Evolutionary conservation across 2,329 filamentous ascomycete genomes (phyloP).

Genomic region (Colletotrichum zoysiae): DNA sequence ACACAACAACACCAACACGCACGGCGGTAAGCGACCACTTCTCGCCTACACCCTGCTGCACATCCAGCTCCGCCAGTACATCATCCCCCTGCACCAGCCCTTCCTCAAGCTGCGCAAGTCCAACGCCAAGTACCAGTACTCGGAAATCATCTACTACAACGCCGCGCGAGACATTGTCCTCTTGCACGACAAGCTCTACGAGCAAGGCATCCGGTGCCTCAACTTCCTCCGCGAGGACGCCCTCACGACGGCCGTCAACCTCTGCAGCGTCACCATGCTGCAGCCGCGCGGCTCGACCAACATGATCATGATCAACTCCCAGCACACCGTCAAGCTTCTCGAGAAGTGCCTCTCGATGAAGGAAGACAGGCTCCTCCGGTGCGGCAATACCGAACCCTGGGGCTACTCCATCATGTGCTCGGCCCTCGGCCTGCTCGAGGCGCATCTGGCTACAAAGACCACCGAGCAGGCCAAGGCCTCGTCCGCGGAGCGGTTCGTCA

Average conservation of each 20-base stretch:
- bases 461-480: constrained; percentile 69
- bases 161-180: constrained; percentile 72
- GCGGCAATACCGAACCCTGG: constrained; percentile 74
- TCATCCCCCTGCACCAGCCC: constrained; percentile 71
- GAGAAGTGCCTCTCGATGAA: constrained; percentile 72
- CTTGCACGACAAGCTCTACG: constrained; percentile 71
- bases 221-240: constrained; percentile 72
- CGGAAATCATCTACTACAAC: constrained; percentile 74
- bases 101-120: constrained; percentile 70
- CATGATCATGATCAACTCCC: constrained; percentile 73
- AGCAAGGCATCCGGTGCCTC: constrained; percentile 69
- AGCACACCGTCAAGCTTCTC: constrained; percentile 71
- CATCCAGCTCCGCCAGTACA: constrained; percentile 72
- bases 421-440: constrained; percentile 69
- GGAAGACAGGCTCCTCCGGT: constrained; percentile 71
- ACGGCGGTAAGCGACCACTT: constrained; percentile 65
- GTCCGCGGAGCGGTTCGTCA: constrained; percentile 70
- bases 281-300: constrained; percentile 70
- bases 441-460: constrained; percentile 69
- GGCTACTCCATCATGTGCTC: constrained; percentile 74
- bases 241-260: constrained; percentile 70
- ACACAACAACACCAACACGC: constrained; percentile 49
- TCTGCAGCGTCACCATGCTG: constrained; percentile 71
- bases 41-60: constrained; percentile 71
- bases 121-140: constrained; percentile 72